phyloP scores from a whole-genome alignment of 1,284 basidiomycete genomes.

The Ceratobasidium sp. region DNA sequence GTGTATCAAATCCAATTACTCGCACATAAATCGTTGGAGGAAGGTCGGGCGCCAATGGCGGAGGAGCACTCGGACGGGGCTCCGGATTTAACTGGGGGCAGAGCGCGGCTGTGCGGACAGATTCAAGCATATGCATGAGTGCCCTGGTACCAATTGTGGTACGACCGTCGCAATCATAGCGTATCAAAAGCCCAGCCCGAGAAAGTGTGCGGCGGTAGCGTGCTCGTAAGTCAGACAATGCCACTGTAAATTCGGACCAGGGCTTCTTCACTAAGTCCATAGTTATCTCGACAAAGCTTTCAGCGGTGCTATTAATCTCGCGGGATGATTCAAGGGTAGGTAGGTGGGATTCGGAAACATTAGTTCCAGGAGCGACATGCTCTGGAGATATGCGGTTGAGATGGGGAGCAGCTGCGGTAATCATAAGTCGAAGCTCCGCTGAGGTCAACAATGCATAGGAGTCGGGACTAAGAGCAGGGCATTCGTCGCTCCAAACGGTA shows the following conservation, averaged over 20 bases:
- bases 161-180: not conserved
- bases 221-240: not conserved
- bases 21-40: not conserved
- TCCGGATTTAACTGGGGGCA: not conserved
- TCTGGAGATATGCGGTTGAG: not conserved
- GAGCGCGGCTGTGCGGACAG: not conserved
- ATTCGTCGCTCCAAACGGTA: not conserved
- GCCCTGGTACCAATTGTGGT: not conserved
- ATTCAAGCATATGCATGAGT: not conserved
- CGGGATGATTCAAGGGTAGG: not conserved
- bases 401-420: not conserved
- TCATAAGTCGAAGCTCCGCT: not conserved
- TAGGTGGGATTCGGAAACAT: too few species aligned
- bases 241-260: too few species aligned
- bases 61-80: not conserved
- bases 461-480: not conserved
- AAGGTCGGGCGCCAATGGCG: not conserved
- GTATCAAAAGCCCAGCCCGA: not conserved
- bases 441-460: not conserved
- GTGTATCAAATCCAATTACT: too few species aligned
- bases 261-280: not conserved
- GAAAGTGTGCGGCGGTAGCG: not conserved
- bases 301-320: not conserved
- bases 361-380: not conserved
- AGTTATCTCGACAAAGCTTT: not conserved